phyloP scores from a whole-genome alignment of 1,284 basidiomycete genomes.

The Tylopilus orsonianus region DNA sequence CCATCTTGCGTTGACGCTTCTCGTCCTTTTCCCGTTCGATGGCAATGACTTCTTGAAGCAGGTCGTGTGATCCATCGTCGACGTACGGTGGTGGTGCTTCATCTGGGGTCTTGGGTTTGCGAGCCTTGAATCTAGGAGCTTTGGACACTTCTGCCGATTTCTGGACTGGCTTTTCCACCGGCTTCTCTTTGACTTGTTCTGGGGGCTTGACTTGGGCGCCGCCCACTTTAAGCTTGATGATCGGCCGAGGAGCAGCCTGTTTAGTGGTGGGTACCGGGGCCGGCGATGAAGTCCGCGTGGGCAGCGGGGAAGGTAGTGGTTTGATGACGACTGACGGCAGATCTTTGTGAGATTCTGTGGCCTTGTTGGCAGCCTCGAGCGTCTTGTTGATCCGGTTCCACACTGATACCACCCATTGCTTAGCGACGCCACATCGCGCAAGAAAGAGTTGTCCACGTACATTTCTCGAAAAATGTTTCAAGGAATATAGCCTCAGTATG shows the following conservation, averaged over 20 bases:
- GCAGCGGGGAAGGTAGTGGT: slow-evolving; percentile 26
- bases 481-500: slow-evolving; percentile 77
- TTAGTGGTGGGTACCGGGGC: slow-evolving; percentile 31
- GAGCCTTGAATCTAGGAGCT: slow-evolving; percentile 40
- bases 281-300: slow-evolving; percentile 15
- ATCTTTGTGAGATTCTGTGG: slow-evolving; percentile 34
- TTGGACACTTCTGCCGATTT: slow-evolving; percentile 34
- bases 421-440: background rate
- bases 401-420: slow-evolving; percentile 40
- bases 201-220: slow-evolving; percentile 30
- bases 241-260: slow-evolving; percentile 45
- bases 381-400: slow-evolving; percentile 81
- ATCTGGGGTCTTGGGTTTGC: slow-evolving; percentile 49
- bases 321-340: slow-evolving; percentile 37
- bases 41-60: slow-evolving; percentile 77
- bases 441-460: slow-evolving; percentile 45
- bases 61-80: slow-evolving; percentile 74
- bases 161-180: slow-evolving; percentile 27
- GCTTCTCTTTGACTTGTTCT: slow-evolving; percentile 32
- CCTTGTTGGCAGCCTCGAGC: slow-evolving; percentile 47
- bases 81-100: slow-evolving; percentile 63
- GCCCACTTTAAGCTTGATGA: slow-evolving; percentile 58
- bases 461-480: slow-evolving; percentile 83
- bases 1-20: slow-evolving; percentile 39
- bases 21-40: slow-evolving; percentile 68